phyloP scores from a whole-genome alignment of 169 alveolate species.

The Haemoproteus tartakovskyi region DNA sequence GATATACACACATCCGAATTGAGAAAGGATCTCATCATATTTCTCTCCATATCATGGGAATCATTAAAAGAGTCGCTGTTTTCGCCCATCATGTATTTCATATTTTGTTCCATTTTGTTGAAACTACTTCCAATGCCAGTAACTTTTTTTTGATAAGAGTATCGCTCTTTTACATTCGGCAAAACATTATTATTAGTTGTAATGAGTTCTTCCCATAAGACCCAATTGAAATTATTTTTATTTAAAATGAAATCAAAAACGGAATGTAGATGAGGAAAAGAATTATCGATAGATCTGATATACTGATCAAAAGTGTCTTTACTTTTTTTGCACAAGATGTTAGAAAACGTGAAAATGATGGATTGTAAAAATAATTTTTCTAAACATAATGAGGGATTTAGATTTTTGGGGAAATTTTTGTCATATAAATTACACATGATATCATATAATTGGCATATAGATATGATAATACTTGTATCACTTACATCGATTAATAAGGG shows the following conservation, averaged over 20 bases:
- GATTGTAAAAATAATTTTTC: slow-evolving; percentile 64
- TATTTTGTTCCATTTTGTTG: slow-evolving; percentile 38
- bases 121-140: no score
- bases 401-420: slow-evolving; percentile 50
- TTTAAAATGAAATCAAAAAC: slow-evolving; percentile 57
- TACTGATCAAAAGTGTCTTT: slow-evolving; percentile 22
- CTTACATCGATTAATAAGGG: slow-evolving; percentile 57
- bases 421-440: slow-evolving; percentile 61
- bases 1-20: no score
- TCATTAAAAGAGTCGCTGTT: no score
- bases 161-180: slow-evolving; percentile 45
- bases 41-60: no score
- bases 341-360: slow-evolving; percentile 41
- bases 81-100: slow-evolving; percentile 54
- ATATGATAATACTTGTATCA: slow-evolving; percentile 54
- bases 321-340: slow-evolving; percentile 53
- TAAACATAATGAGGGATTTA: slow-evolving; percentile 53
- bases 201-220: slow-evolving; percentile 63
- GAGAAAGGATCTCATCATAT: no score
- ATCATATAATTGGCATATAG: slow-evolving; percentile 58
- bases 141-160: no score
- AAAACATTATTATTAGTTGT: slow-evolving; percentile 56
- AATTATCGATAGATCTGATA: slow-evolving; percentile 44
- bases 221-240: slow-evolving; percentile 63
- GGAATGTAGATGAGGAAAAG: slow-evolving; percentile 50